Conservation (phyloP, 495 filamentous ascomycete genomes). For the Neurospora sp. region DNA sequence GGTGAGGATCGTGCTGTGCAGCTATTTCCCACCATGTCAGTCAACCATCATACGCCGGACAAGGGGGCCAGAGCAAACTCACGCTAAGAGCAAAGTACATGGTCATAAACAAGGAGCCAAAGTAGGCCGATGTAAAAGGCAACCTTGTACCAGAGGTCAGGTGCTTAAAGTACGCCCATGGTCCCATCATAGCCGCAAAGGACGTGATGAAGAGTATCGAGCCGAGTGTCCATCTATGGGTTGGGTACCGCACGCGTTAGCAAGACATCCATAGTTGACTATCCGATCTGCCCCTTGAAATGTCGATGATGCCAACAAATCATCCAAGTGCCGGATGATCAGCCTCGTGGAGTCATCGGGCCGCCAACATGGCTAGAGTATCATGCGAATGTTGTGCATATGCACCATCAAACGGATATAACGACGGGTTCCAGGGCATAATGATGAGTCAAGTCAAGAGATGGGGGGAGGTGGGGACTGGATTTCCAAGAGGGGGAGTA, state of each 20-base stretch:
- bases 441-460: not conserved
- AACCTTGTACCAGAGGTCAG: conserved; percentile 74
- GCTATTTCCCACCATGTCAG: conserved; percentile 38
- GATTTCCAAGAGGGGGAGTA: not conserved
- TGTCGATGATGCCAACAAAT: conserved; percentile 1
- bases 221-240: conserved; percentile 80
- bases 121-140: conserved; percentile 94
- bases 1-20: conserved; percentile 71
- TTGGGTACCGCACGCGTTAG: conserved; percentile 3
- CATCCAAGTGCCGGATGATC: not conserved
- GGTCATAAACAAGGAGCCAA: conserved; percentile 84
- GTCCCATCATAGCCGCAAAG: conserved; percentile 91
- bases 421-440: not conserved
- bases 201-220: conserved; percentile 84
- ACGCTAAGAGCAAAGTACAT: conserved; percentile 87
- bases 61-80: conserved; percentile 34
- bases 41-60: not conserved
- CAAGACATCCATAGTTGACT: not conserved
- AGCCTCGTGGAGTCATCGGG: conserved; percentile 9
- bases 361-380: not conserved
- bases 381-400: conserved; percentile 7
- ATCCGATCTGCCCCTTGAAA: not conserved
- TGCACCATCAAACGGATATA: conserved; percentile 2
- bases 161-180: conserved; percentile 69
- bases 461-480: not conserved